Percentiles rank a stretch among this genome's conserved stretches.
Evolutionary conservation across 768 basidiomycete genomes (phyloP).

Genomic region (Podaxis mareebaensis): DNA sequence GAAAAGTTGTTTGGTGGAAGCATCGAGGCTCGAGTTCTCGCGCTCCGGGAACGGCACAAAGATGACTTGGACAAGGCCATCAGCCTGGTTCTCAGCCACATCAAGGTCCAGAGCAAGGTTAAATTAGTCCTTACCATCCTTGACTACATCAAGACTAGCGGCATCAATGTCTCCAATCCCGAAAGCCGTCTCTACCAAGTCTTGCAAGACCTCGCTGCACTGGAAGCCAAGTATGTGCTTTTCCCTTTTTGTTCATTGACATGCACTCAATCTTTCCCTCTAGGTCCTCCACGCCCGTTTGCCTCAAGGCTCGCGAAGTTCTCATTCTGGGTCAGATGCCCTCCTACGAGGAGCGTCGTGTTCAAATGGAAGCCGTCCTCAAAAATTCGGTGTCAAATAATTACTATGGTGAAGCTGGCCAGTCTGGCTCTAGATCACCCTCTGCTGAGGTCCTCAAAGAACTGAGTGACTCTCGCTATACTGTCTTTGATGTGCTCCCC

Average conservation of each 20-base stretch:
- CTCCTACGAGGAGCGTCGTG: slow-evolving; percentile 90
- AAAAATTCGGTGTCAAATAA: slow-evolving; percentile 85
- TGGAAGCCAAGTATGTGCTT: slow-evolving; percentile 79
- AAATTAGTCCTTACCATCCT: slow-evolving; percentile 85
- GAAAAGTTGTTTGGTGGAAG: slow-evolving; percentile 94
- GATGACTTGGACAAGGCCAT: slow-evolving; percentile 89
- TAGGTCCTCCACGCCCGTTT: slow-evolving; percentile 88
- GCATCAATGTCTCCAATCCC: slow-evolving; percentile 70
- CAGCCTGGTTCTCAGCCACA: slow-evolving; percentile 87
- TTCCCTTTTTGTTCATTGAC: not conserved
- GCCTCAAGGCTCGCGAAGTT: slow-evolving; percentile 95
- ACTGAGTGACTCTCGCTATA: slow-evolving; percentile 93
- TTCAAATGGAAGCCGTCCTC: slow-evolving; percentile 94
- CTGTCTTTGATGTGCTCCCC: slow-evolving; percentile 95
- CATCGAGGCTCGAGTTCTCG: slow-evolving; percentile 89
- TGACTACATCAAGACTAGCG: slow-evolving; percentile 85
- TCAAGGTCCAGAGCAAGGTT: slow-evolving; percentile 91
- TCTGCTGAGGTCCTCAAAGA: slow-evolving; percentile 87
- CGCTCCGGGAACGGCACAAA: slow-evolving; percentile 90
- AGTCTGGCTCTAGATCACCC: slow-evolving; percentile 57
- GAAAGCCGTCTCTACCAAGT: slow-evolving; percentile 78
- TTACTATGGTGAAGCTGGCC: slow-evolving; percentile 75
- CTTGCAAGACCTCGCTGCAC: slow-evolving; percentile 75
- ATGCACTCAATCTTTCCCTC: slow-evolving; percentile 7
- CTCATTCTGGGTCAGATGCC: slow-evolving; percentile 96